phyloP scores from a whole-genome alignment of 108 stramenopile genomes.

The Cylindrotheca closterium region DNA sequence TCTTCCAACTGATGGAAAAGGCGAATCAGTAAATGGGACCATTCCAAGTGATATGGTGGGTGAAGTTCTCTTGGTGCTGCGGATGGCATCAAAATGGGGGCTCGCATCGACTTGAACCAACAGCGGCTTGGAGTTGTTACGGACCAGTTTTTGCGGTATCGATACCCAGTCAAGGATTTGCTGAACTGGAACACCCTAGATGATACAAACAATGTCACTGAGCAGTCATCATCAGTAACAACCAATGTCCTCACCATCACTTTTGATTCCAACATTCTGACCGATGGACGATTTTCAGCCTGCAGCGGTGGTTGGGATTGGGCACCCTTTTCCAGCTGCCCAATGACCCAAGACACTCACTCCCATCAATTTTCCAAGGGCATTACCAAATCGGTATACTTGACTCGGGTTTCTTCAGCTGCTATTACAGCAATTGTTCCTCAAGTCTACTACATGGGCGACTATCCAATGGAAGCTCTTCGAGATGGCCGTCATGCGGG shows the following conservation, averaged over 20 bases:
- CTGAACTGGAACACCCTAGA: neutral
- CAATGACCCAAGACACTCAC: slow-evolving; percentile 16
- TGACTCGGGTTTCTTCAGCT: slow-evolving; percentile 10
- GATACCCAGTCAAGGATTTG: slow-evolving; percentile 5
- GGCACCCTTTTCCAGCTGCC: slow-evolving; percentile 32
- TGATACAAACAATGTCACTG: neutral
- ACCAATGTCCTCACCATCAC: slow-evolving; percentile 25
- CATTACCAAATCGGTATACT: slow-evolving; percentile 35
- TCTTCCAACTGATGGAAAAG: no score
- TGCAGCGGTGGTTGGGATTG: slow-evolving; percentile 59
- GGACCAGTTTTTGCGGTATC: slow-evolving; percentile 47
- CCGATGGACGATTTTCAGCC: slow-evolving; percentile 40
- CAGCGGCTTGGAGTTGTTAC: slow-evolving; percentile 27
- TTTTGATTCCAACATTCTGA: slow-evolving; percentile 43
- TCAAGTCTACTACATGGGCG: slow-evolving; percentile 38
- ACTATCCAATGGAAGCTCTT: slow-evolving; percentile 16
- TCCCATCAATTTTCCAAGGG: slow-evolving; percentile 31
- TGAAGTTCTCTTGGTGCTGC: slow-evolving; percentile 32
- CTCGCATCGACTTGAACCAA: slow-evolving; percentile 28
- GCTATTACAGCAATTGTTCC: slow-evolving; percentile 37
- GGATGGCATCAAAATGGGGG: slow-evolving; percentile 63
- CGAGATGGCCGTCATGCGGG: neutral
- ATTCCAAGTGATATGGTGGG: no score
- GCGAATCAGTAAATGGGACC: no score
- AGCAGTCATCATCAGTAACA: neutral